Evolutionary conservation across 495 filamentous ascomycete genomes (phyloP), one percentile per base, ranked within the genome.

Genomic region (Talaromyces wortmannii): DNA sequence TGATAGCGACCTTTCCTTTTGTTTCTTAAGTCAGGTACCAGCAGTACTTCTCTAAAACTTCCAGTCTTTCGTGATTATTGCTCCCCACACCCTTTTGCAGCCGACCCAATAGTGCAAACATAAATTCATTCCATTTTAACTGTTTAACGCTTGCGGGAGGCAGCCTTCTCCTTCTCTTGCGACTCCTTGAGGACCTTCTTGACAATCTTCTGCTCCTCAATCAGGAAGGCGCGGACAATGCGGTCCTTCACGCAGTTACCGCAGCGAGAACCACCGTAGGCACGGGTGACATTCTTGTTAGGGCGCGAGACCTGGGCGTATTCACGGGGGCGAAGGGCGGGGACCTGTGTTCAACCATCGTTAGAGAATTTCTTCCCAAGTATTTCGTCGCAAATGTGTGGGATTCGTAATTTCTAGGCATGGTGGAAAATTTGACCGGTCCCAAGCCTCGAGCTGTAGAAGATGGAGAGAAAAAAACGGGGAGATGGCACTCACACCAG

Each of bases 191-290:
- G 84, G 66, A 97, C 94, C 88, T 97, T 97, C 90, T 99, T 97
- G 77, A 99, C 95, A 64, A 99, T 97, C 90, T 97, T 97, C 82
- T 99, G 94, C 84, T 99, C 94, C 83, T 97, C 94, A 63, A 97
- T 97, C 79, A 97, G 78, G 86, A 97, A 97, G 46, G 94, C 95
- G 60, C 95, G 89, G 55, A 96, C 89, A 61, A 99, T 84, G 62
- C 94, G 83, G 82, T 99, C 95, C 79, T 92, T 92, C 65, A 97
- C 94, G 75, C 94, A 99, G 81, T 92, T 95, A 63, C 89, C 89
- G 82, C 94, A 99, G 78, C 94, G 86, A 60, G 91, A 96, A 70
- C 94, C 95, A 74, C 94, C 94, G 71, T 98, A 98, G 62, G 94
- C 91, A 65, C 94, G 90, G 79, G 91, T 89, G 73, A 99, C 94